Conservation (phyloP, 1,139 yeast species). For the Geotrichum europaeum region DNA sequence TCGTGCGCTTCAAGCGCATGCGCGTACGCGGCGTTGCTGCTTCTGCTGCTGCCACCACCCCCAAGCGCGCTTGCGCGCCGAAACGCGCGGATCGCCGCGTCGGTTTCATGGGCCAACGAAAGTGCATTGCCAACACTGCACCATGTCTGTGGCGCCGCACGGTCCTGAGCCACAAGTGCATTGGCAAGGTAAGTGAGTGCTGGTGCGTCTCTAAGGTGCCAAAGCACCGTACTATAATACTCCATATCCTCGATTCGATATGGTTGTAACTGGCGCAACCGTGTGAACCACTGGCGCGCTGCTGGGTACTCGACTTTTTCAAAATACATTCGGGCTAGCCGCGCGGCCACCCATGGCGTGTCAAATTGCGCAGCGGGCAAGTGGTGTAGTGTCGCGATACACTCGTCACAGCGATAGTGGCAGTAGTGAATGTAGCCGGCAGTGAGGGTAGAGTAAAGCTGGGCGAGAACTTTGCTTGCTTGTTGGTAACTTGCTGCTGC, state of each 20-base stretch:
- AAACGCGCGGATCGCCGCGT: conserved; percentile 85
- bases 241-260: conserved; percentile 90
- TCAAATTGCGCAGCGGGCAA: conserved; percentile 59
- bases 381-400: conserved; percentile 59
- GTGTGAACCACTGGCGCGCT: conserved; percentile 57
- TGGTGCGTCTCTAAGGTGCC: conserved; percentile 88
- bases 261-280: conserved; percentile 62
- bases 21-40: conserved; percentile 48
- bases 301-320: conserved; percentile 83
- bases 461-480: conserved; percentile 26
- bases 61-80: conserved; percentile 68
- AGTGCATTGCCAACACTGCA: conserved; percentile 85
- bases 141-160: conserved; percentile 79
- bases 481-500: neutral
- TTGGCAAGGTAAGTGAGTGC: conserved; percentile 76
- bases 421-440: conserved; percentile 59
- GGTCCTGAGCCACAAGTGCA: conserved; percentile 64
- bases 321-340: conserved; percentile 74
- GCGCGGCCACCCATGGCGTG: conserved; percentile 83
- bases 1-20: conserved; percentile 95
- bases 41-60: too few species aligned
- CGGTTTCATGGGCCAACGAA: conserved; percentile 77
- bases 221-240: conserved; percentile 76
- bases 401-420: conserved; percentile 72
- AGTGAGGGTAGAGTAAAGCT: conserved; percentile 56